These are phyloP conservation scores for Mollisiaceae sp. DNA, from an alignment of 2,329 filamentous ascomycete species.

Conservation along the genomic window DNA sequence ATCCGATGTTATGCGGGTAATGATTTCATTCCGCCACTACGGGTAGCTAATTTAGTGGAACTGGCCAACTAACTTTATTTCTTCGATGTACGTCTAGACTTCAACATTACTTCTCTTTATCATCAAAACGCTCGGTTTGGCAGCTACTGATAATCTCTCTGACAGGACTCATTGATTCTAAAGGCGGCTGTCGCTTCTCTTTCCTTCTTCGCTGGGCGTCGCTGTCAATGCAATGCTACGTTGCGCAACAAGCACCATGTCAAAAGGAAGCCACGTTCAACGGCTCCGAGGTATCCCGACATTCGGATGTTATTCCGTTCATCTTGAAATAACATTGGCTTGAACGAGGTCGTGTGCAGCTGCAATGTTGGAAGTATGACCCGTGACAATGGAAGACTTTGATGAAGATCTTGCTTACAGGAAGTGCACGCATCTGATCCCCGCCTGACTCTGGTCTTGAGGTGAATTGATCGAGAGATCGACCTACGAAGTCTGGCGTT, in stretches of 20 bases:
- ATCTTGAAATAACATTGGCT: background rate
- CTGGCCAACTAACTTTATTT: background rate
- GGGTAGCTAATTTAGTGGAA: slow-evolving; percentile 3
- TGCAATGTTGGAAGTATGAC: background rate
- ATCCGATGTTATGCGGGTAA: background rate
- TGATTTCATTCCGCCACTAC: too few relatives aligned
- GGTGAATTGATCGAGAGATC: background rate
- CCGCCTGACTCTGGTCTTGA: background rate
- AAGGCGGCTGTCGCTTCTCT: too few relatives aligned
- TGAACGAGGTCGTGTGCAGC: background rate
- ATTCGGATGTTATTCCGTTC: too few relatives aligned
- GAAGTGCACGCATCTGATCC: background rate
- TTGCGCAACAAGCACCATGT: too few relatives aligned
- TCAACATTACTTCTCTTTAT: background rate
- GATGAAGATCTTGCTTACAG: background rate
- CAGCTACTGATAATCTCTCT: too few relatives aligned
- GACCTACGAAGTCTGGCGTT: background rate
- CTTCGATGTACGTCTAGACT: background rate
- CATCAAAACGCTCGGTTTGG: background rate
- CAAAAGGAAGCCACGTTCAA: too few relatives aligned
- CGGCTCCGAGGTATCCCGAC: too few relatives aligned
- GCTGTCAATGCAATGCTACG: too few relatives aligned
- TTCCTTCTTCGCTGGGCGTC: too few relatives aligned
- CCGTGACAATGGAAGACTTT: background rate
- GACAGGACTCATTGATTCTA: too few relatives aligned